Percentiles rank a stretch among this genome's conserved stretches.
Conservation (phyloP, 2,329 filamentous ascomycete species). For the Penicillium glabrum region DNA sequence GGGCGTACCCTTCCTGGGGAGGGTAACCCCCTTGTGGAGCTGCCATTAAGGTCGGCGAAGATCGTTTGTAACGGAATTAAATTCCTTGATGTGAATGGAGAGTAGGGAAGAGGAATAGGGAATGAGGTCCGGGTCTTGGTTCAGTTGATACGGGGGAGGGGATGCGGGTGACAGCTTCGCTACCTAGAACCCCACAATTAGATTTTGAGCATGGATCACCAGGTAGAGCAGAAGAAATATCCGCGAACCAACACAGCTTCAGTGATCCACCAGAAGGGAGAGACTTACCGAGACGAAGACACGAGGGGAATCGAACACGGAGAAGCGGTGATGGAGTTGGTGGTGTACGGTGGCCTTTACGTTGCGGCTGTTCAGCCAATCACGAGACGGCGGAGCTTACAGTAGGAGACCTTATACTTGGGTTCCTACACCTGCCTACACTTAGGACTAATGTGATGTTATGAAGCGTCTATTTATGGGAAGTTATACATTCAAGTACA, state of each 20-base stretch:
- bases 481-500: too few species aligned
- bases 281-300: slow-evolving; percentile 7
- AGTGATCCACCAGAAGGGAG: neutral
- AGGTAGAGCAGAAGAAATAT: neutral
- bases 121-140: slow-evolving; percentile 5
- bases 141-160: slow-evolving; percentile 17
- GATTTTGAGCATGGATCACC: slow-evolving; percentile 7
- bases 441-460: too few species aligned
- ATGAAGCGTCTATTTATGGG: too few species aligned
- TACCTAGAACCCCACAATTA: slow-evolving; percentile 25
- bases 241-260: neutral
- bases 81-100: slow-evolving; percentile 1
- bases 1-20: slow-evolving; percentile 51
- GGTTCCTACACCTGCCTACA: neutral
- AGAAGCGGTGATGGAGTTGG: slow-evolving; percentile 24
- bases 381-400: slow-evolving; percentile 20
- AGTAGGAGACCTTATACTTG: neutral
- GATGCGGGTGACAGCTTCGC: slow-evolving; percentile 24
- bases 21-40: slow-evolving; percentile 54
- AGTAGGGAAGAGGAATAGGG: slow-evolving; percentile 7
- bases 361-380: slow-evolving; percentile 35
- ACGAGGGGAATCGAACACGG: slow-evolving; percentile 13
- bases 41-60: slow-evolving; percentile 43
- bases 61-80: slow-evolving; percentile 1
- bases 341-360: slow-evolving; percentile 41